These are phyloP conservation scores for Cyclospora cayetanensis DNA, from an alignment of 169 alveolate species.

Conservation along the genomic window DNA sequence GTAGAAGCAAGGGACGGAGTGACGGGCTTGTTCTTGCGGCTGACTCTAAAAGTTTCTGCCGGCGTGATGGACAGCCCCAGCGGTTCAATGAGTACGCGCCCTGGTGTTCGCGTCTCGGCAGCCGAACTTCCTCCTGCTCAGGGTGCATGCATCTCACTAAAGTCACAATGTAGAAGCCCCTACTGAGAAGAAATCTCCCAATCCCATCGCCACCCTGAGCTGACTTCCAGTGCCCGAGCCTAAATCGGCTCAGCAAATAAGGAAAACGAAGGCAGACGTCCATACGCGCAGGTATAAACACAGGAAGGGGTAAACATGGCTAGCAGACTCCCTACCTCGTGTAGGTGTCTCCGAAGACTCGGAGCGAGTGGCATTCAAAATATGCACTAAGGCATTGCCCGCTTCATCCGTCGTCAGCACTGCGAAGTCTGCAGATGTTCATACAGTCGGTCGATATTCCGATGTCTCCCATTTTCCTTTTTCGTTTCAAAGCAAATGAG, in stretches of 20 bases:
- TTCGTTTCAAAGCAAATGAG: not conserved
- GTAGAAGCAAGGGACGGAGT: too few species aligned
- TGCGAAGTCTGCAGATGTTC: not conserved
- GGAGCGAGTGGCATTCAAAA: not conserved
- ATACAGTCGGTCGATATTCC: not conserved
- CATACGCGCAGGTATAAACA: too few species aligned
- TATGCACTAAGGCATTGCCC: not conserved
- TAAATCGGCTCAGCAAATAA: not conserved
- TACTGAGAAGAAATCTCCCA: not conserved
- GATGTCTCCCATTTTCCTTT: too few species aligned
- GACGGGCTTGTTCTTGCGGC: not conserved
- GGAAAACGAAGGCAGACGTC: not conserved
- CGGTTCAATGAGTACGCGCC: not conserved
- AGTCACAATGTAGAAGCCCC: not conserved
- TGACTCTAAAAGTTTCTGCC: not conserved
- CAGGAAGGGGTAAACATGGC: too few species aligned
- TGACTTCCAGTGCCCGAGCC: too few species aligned
- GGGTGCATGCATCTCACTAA: not conserved
- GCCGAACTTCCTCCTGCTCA: not conserved
- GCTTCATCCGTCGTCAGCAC: conserved; percentile 18
- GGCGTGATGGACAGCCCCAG: not conserved
- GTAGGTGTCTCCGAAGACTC: not conserved
- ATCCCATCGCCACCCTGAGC: not conserved
- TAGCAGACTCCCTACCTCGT: too few species aligned
- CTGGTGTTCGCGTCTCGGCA: not conserved